Base-by-base conservation (phyloP, 164 flowering plant genomes). In the Macadamia tetraphylla region DNA sequence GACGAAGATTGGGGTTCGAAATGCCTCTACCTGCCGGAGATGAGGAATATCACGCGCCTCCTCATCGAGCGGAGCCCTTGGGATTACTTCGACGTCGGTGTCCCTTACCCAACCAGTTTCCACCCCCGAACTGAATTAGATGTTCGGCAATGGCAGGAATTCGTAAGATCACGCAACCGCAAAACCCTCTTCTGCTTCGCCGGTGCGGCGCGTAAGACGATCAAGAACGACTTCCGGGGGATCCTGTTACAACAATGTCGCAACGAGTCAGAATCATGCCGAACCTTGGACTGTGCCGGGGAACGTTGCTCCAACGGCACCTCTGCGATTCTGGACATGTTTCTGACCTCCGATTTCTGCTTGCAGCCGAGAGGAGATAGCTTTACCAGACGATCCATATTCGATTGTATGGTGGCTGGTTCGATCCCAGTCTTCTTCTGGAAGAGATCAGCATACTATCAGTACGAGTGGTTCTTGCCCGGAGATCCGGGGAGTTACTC, bases 321-420 rank as follows among this genome's bases (percentile, higher is more conserved):
- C 12, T 70, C 92, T 12, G 82, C 80, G 55, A 83, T 88, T 13
- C 79, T 92, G 11, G 85, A 86, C 70, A 74, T 88, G 42, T 94
- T 94, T 70, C 75, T 94, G 49, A 86, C 71, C 63, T 86, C 98
- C 42, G 86, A 87, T 1, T 94, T 94, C 66, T 94, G 99, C 63
- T 67, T 94, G 53, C 99, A 94, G 76, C 98, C 99, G 29, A 69
- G 98, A 44, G 99, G 99, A 6, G 99, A 94, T 35, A 90, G 97
- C 71, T 90, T 86, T 74, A 92, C 98, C 0, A 75, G 98, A 23
- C 80, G 96, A 72, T 94, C 97, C 0, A 85, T 88, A 6, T 94
- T 94, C 63, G 98, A 94, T 66, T 94, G 99, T 79, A 94, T 94
- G 99, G 29, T 94, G 18, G 98, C 98, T 74, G 99, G 99, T 65